Base-by-base conservation (phyloP, 805 yeast genomes). In the Myxozyma geophila region DNA sequence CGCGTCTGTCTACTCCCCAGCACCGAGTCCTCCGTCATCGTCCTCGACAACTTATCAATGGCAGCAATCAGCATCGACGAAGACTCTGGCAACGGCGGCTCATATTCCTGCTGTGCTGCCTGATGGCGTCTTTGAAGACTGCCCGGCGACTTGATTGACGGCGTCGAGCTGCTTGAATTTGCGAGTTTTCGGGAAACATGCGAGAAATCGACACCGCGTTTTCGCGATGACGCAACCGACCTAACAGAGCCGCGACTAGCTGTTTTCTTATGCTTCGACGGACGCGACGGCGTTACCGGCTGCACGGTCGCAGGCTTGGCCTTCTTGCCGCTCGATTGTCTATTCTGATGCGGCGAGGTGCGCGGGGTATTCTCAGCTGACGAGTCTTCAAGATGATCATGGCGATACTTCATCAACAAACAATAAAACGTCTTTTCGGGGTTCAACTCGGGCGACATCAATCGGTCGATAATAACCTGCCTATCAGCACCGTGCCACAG, bases 351-450 rank as follows among this genome's bases (percentile, higher is more conserved):
- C 4, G 65, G 59, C 13, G 67, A 57, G 21, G 68, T 48, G 39
- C 49, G 47, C 13, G 65, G 62, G 12, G 59, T 52, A 40, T 23
- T 57, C 33, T 51, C 65, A 46, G 55, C 67, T 19, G 52, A 51
- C 28, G 15, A 63, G 39, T 65, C 58, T 19, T 69, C 68, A 54
- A 78, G 71, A 70, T 88, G 93, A 62, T 88, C 92, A 66, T 83
- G 84, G 66, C 95, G 81, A 75, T 90, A 91, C 68, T 88, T 84
- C 79, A 85, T 78, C 67, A 90, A 78, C 50, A 91, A 76, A 68
- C 88, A 88, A 76, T 90, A 90, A 71, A 90, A 87, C 52, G 90
- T 86, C 79, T 90, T 90, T 70, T 90, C 96, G 0, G 92, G 82
- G 70, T 85, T 87, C 33, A 87, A 84, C 43, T 55, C 83, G 0